Percentiles rank a stretch among this genome's conserved stretches.
These are phyloP conservation scores for Dryas alaskensis DNA, from an alignment of 306 rosid genomes.

Conservation along the genomic window DNA sequence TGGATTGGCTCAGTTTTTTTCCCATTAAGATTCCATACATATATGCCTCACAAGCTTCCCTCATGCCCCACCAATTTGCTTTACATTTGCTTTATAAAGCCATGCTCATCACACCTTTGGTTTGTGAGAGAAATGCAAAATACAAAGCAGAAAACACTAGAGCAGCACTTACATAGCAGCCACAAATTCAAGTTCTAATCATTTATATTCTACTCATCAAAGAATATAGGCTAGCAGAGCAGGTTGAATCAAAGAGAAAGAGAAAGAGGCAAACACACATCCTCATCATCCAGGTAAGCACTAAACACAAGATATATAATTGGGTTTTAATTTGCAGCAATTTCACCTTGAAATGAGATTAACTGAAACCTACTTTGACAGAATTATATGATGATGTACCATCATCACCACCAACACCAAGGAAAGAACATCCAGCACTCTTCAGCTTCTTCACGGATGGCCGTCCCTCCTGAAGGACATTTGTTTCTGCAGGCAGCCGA, in stretches of 20 bases:
- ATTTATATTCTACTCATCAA: not conserved
- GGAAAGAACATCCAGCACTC: constrained; percentile 52
- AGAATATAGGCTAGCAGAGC: constrained; percentile 7
- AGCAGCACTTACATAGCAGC: too few species aligned
- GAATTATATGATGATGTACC: constrained; percentile 42
- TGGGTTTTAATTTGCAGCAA: not conserved
- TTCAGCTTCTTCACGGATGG: constrained; percentile 44
- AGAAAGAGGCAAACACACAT: not conserved
- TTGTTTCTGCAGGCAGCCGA: constrained; percentile 63
- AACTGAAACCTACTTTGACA: not conserved
- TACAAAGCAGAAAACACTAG: constrained; percentile 12
- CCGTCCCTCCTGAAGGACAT: constrained; percentile 65
- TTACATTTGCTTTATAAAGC: constrained; percentile 50
- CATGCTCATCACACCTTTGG: constrained; percentile 31
- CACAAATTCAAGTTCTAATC: not conserved
- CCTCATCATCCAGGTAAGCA: not conserved
- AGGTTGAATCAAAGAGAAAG: constrained; percentile 14
- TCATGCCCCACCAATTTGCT: not conserved
- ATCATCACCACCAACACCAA: constrained; percentile 46
- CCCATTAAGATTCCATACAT: constrained; percentile 47
- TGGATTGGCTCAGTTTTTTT: constrained; percentile 24
- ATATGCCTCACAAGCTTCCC: constrained; percentile 21
- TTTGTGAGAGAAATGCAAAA: constrained; percentile 30
- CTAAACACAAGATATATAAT: not conserved
- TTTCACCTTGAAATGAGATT: not conserved